These are phyloP conservation scores for Rhodotorula kratochvilovae DNA, from an alignment of 768 basidiomycete species.

Conservation along the genomic window DNA sequence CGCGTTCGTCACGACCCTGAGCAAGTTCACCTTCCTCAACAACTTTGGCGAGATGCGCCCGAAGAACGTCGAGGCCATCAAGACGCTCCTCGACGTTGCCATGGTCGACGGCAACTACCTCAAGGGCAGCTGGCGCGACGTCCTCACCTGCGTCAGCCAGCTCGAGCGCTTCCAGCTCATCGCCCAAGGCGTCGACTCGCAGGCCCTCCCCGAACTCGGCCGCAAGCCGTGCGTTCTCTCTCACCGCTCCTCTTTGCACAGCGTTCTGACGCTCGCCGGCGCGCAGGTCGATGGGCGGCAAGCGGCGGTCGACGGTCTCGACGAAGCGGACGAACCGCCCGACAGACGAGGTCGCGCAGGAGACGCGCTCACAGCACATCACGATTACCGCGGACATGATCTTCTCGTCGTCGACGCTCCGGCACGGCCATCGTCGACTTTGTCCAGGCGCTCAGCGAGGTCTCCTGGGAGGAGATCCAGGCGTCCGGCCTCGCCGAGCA, in stretches of 20 bases:
- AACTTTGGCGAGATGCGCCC: slow-evolving; percentile 98
- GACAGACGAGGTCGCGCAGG: slow-evolving; percentile 91
- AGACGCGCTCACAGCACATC: slow-evolving; percentile 94
- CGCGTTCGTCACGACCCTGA: slow-evolving; percentile 92
- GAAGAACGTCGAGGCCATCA: slow-evolving; percentile 99
- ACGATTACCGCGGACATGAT: slow-evolving; percentile 99
- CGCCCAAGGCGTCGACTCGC: slow-evolving; percentile 71
- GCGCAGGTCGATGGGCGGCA: slow-evolving; percentile 10
- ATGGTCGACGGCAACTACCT: slow-evolving; percentile 94
- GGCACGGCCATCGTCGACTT: slow-evolving; percentile 97
- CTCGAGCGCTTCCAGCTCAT: slow-evolving; percentile 98
- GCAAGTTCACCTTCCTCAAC: slow-evolving; percentile 94
- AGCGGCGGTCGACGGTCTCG: slow-evolving; percentile 30
- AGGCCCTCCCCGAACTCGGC: slow-evolving; percentile 61
- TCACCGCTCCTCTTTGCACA: background rate
- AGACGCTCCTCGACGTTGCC: slow-evolving; percentile 85
- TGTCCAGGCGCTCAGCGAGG: slow-evolving; percentile 87
- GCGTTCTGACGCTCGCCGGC: background rate
- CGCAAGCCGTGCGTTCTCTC: slow-evolving; percentile 67
- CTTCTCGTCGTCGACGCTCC: slow-evolving; percentile 86
- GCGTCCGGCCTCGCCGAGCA: slow-evolving; percentile 90
- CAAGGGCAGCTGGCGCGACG: slow-evolving; percentile 93
- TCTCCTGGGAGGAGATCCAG: slow-evolving; percentile 99
- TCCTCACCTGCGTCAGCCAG: slow-evolving; percentile 94
- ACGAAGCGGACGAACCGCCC: slow-evolving; percentile 50